Conservation (phyloP, 2,329 filamentous ascomycete genomes). For the Grosmannia huntii region DNA sequence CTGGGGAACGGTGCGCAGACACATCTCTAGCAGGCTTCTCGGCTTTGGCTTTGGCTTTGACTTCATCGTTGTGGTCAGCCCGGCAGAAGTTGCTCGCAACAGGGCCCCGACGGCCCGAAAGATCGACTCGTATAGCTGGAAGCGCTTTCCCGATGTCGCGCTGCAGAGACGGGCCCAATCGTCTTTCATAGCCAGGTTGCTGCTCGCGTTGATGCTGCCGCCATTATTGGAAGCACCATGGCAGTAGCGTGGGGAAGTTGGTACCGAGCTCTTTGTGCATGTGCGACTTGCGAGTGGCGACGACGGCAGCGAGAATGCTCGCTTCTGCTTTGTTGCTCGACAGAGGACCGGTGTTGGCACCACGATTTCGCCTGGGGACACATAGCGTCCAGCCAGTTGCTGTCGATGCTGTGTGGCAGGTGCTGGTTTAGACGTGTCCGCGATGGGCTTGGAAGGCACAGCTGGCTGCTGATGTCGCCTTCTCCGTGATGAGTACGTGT, state of each 20-base stretch:
- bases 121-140: conserved; percentile 30
- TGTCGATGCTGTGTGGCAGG: neutral
- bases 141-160: conserved; percentile 16
- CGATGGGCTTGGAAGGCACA: neutral
- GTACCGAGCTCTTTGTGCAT: neutral
- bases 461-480: neutral
- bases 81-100: neutral
- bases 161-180: conserved; percentile 21
- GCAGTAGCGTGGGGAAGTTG: neutral
- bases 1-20: conserved; percentile 32
- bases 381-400: neutral
- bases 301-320: conserved; percentile 11
- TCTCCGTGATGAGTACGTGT: conserved; percentile 13
- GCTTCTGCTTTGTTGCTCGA: conserved; percentile 16
- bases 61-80: neutral
- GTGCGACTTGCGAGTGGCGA: conserved; percentile 12
- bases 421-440: neutral
- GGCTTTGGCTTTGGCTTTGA: conserved; percentile 11
- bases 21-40: conserved; percentile 34
- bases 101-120: conserved; percentile 31
- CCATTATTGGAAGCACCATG: neutral
- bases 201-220: neutral
- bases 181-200: neutral
- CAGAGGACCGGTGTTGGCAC: conserved; percentile 21
- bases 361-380: conserved; percentile 13